A percentile compares a stretch with the other conserved stretches of the same genome.
Evolutionary conservation across 2,329 filamentous ascomycete genomes (phyloP).

Genomic region (Botrytis porri): DNA sequence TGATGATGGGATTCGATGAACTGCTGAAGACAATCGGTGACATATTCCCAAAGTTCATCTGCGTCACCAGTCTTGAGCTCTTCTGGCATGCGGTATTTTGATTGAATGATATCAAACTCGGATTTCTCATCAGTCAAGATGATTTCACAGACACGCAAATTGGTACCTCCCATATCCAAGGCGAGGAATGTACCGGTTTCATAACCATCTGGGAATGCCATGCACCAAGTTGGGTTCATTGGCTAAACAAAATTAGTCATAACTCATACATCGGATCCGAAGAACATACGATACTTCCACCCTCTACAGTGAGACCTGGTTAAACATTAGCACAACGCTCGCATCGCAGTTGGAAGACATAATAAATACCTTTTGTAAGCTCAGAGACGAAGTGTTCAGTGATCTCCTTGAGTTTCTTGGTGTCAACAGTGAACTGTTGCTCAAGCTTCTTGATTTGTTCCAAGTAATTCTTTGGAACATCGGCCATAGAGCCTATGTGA

Average conservation of each 20-base stretch:
- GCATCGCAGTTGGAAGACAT: not conserved
- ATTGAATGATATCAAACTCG: constrained; percentile 92
- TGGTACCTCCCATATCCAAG: constrained; percentile 94
- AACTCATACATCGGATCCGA: constrained; percentile 21
- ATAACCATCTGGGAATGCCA: constrained; percentile 80
- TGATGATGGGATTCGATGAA: constrained; percentile 86
- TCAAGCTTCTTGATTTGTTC: constrained; percentile 81
- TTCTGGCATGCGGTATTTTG: constrained; percentile 92
- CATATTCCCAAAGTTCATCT: constrained; percentile 91
- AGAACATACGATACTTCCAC: constrained; percentile 80
- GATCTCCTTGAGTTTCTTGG: constrained; percentile 80
- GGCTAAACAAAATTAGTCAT: constrained; percentile 54
- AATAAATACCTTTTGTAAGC: constrained; percentile 70
- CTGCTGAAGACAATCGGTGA: constrained; percentile 86
- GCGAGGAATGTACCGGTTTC: constrained; percentile 87
- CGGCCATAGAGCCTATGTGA: constrained; percentile 75
- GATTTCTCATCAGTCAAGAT: constrained; percentile 82
- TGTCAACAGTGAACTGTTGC: constrained; percentile 75
- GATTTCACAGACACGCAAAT: constrained; percentile 91
- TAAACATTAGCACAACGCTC: constrained; percentile 19
- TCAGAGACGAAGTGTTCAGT: constrained; percentile 86
- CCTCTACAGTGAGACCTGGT: constrained; percentile 76
- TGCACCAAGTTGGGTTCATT: constrained; percentile 98
- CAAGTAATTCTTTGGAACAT: constrained; percentile 82
- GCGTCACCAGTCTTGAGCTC: constrained; percentile 82